Evolutionary conservation across 2,329 filamentous ascomycete genomes (phyloP).

Genomic region (Stagonosporopsis chrysanthemi): DNA sequence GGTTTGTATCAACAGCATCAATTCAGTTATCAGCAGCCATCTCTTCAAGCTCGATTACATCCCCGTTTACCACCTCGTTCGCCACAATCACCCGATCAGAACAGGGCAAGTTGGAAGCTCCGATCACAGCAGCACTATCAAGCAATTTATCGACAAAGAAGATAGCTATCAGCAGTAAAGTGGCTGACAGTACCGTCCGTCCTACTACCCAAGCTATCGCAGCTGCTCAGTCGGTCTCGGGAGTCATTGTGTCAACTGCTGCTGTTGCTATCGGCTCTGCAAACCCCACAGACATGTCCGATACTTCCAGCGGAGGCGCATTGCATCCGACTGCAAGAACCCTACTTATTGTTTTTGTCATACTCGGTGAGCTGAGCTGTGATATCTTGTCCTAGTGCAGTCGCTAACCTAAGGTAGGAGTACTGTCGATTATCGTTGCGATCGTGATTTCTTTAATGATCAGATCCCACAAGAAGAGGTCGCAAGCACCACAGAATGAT

Average conservation of each 20-base stretch:
- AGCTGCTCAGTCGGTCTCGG: constrained; percentile 1
- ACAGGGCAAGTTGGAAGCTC: not conserved
- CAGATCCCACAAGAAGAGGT: not conserved
- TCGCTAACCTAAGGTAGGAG: not conserved
- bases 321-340: constrained; percentile 10
- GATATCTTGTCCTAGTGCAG: too few relatives aligned
- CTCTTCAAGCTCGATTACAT: not conserved
- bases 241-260: not conserved
- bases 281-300: not conserved
- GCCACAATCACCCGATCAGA: constrained; percentile 9
- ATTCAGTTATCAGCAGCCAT: not conserved
- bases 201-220: not conserved
- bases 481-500: not conserved
- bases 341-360: constrained; percentile 4
- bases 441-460: constrained; percentile 4
- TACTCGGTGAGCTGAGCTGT: constrained; percentile 4
- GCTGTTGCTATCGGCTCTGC: not conserved
- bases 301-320: not conserved
- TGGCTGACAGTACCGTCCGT: not conserved
- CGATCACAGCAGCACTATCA: not conserved
- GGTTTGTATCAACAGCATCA: not conserved
- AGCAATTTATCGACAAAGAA: not conserved
- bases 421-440: constrained; percentile 6
- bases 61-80: not conserved
- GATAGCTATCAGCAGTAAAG: not conserved